Base-by-base conservation (phyloP, 768 basidiomycete species). In the Lenzites betulinus region DNA sequence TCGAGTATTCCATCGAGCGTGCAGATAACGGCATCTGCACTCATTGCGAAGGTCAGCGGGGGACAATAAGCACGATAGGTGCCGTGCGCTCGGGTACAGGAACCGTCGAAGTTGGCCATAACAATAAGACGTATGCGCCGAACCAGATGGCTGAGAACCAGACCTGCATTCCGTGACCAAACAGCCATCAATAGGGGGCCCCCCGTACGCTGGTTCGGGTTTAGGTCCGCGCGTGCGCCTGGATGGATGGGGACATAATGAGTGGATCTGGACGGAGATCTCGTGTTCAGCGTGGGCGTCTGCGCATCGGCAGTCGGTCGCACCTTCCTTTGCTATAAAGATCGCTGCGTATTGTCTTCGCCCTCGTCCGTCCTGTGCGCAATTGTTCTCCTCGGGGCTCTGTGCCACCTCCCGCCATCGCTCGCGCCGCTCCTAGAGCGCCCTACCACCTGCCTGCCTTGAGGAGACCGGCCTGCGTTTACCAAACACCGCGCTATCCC, bases 331-430 rank as follows among this genome's bases (percentile, higher is more conserved):
- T 48, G 51, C 68, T 71, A 69, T 71, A 71, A 71, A 69, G 68
- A 69, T 68, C 67, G 51, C 54, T 26, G 38, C 68, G 70, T 69
- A 71, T 71, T 71, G 70, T 71, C 67, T 69, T 69, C 53, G 54
- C 58, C 59, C 54, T 61, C 70, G 82, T 82, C 81, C 81, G 83
- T 83, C 83, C 79, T 80, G 76, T 74, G 77, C 77, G 75, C 81
- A 85, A 87, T 86, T 87, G 85, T 86, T 83, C 79, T 75, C 73
- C 71, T 74, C 74, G 72, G 80, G 76, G 79, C 71, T 72, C 74
- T 67, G 80, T 76, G 79, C 79, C 71, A 83, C 81, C 80, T 78
- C 78, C 65, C 68, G 76, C 76, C 75, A 71, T 69, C 72, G 72
- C 71, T 72, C 74, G 74, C 70, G 74, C 71, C 71, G 70, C 71